Percentiles rank a stretch among this genome's conserved stretches.
Conservation (phyloP, 176 grass and related monocot species). For the Alopecurus myosuroides region DNA sequence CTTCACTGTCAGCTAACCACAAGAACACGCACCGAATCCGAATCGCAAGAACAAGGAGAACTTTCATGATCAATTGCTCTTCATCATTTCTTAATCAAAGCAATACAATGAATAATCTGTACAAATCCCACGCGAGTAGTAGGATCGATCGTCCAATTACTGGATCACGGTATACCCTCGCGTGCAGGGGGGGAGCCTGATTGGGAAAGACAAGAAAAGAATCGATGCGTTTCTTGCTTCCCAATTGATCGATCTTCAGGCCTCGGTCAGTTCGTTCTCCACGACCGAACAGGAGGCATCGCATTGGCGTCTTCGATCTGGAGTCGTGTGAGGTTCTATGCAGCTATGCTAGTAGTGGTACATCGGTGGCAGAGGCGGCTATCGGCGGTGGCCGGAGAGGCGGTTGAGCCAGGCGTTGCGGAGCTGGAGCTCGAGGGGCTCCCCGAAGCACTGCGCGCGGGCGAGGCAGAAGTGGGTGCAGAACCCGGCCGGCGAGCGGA, state of each 20-base stretch:
- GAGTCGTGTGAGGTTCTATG: not conserved
- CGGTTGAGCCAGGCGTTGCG: slow-evolving; percentile 70
- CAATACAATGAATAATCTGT: slow-evolving; percentile 36
- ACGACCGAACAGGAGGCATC: not conserved
- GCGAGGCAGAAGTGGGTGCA: slow-evolving; percentile 94
- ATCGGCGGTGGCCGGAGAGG: slow-evolving; percentile 43
- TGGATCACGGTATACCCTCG: not conserved
- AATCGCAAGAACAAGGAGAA: not conserved
- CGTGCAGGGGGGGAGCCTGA: not conserved
- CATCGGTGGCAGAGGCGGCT: slow-evolving; percentile 16
- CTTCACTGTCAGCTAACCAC: not conserved
- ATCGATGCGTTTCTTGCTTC: not conserved
- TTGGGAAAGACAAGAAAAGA: not conserved
- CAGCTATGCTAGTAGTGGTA: not conserved
- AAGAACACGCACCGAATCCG: not conserved
- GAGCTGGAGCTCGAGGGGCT: slow-evolving; percentile 65
- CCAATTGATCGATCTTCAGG: not conserved
- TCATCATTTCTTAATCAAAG: slow-evolving; percentile 18
- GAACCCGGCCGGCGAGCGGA: slow-evolving; percentile 58
- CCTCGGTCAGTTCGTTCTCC: not conserved
- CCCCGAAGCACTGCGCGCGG: slow-evolving; percentile 75
- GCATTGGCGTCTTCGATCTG: not conserved
- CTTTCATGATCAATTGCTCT: not conserved
- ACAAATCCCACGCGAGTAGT: slow-evolving; percentile 1
- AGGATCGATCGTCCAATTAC: not conserved